Conservation (phyloP, 2,329 filamentous ascomycete species). For the Verticillium nonalfalfae region DNA sequence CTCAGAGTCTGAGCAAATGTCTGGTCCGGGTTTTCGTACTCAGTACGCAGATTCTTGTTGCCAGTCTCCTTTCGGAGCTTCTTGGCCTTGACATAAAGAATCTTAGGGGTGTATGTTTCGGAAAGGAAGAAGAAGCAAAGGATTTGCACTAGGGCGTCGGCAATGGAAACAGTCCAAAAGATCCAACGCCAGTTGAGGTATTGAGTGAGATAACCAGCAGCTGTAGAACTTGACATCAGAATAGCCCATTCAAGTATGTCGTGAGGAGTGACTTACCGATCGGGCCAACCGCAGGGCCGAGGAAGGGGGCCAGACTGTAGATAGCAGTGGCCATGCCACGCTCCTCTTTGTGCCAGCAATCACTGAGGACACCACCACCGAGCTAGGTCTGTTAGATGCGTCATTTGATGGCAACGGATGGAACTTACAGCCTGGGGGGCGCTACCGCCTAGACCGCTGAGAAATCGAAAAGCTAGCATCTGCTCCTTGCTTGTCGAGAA, state of each 20-base stretch:
- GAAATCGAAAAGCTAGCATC: slow-evolving; percentile 42
- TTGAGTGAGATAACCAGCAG: slow-evolving; percentile 31
- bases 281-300: slow-evolving; percentile 35
- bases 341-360: slow-evolving; percentile 38
- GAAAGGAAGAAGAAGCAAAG: slow-evolving; percentile 28
- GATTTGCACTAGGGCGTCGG: slow-evolving; percentile 24
- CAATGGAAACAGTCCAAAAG: slow-evolving; percentile 34
- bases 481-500: slow-evolving; percentile 36
- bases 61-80: slow-evolving; percentile 20
- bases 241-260: no score
- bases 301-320: slow-evolving; percentile 32
- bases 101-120: slow-evolving; percentile 30
- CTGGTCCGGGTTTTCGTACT: slow-evolving; percentile 18
- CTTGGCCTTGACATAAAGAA: slow-evolving; percentile 19
- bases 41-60: slow-evolving; percentile 18
- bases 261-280: slow-evolving; percentile 17
- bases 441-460: slow-evolving; percentile 38
- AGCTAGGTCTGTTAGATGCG: slow-evolving; percentile 16
- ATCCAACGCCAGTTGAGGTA: slow-evolving; percentile 35
- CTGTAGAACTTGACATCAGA: slow-evolving; percentile 2
- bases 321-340: slow-evolving; percentile 22
- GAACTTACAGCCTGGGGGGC: slow-evolving; percentile 34
- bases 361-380: slow-evolving; percentile 39
- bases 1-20: slow-evolving; percentile 16
- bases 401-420: no score